Conservation (phyloP, 768 basidiomycete genomes). For the Terana coerulea region DNA sequence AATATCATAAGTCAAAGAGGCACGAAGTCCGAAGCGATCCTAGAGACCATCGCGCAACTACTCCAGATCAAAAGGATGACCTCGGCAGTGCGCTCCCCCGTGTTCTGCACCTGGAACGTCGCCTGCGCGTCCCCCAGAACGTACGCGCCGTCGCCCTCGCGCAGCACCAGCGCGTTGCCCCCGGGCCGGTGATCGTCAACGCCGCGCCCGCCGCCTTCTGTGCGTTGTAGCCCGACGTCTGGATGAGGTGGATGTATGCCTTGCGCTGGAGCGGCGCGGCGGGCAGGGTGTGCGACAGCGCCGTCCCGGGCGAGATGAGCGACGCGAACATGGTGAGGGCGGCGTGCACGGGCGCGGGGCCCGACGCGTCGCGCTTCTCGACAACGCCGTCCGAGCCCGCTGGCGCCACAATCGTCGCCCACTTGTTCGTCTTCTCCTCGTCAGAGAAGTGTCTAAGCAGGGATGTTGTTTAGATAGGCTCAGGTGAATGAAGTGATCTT, state of each 20-base stretch:
- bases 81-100: constrained; percentile 67
- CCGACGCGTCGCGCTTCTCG: constrained; percentile 58
- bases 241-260: constrained; percentile 77
- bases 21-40: too few relatives aligned
- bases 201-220: constrained; percentile 51
- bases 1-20: too few relatives aligned
- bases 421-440: constrained; percentile 71
- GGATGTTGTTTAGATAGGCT: background rate
- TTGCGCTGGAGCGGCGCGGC: constrained; percentile 18
- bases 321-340: constrained; percentile 71
- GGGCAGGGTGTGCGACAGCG: constrained; percentile 47
- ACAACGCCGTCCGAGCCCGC: constrained; percentile 53
- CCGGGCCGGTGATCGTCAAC: constrained; percentile 45
- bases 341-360: constrained; percentile 80
- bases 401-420: constrained; percentile 77
- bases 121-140: constrained; percentile 46
- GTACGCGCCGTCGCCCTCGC: constrained; percentile 89
- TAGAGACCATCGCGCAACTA: too few relatives aligned
- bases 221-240: constrained; percentile 77
- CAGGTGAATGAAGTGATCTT: background rate
- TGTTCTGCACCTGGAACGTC: constrained; percentile 51
- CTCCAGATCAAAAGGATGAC: constrained; percentile 50
- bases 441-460: constrained; percentile 70
- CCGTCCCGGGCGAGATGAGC: constrained; percentile 55
- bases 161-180: constrained; percentile 46